Percentiles rank a stretch among this genome's conserved stretches.
Evolutionary conservation across 371 early-diverging fungal species (phyloP).

Genomic region (Phascolomyces articulosus): DNA sequence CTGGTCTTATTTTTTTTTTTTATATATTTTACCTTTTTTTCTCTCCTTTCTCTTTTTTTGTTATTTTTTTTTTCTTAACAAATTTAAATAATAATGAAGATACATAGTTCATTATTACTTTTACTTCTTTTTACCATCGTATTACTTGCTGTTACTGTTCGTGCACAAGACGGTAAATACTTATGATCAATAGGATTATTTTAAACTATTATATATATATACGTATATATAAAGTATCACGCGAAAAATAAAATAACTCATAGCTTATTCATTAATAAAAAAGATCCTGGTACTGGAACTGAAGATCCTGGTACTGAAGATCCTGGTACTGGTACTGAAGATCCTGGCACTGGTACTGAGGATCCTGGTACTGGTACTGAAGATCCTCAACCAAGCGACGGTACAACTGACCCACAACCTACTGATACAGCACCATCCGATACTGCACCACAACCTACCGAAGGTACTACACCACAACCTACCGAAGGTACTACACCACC

Average conservation of each 20-base stretch:
- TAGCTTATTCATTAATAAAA: no score
- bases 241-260: no score
- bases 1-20: slow-evolving; percentile 4
- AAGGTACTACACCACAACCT: not conserved
- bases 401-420: not conserved
- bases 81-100: slow-evolving; percentile 6
- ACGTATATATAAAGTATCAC: no score
- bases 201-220: no score
- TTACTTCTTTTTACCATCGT: slow-evolving; percentile 1
- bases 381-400: not conserved
- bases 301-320: not conserved
- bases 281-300: not conserved
- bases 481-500: not conserved
- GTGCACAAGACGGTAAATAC: not conserved
- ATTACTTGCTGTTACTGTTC: slow-evolving; percentile 1
- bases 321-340: not conserved
- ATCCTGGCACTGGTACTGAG: not conserved
- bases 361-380: not conserved
- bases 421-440: not conserved
- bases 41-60: not conserved
- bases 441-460: slow-evolving; percentile 4
- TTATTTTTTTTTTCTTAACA: not conserved
- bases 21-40: no score
- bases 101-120: slow-evolving; percentile 3
- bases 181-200: no score